phyloP scores from a whole-genome alignment of 495 filamentous ascomycete genomes.

The Ramalina peruviana region DNA sequence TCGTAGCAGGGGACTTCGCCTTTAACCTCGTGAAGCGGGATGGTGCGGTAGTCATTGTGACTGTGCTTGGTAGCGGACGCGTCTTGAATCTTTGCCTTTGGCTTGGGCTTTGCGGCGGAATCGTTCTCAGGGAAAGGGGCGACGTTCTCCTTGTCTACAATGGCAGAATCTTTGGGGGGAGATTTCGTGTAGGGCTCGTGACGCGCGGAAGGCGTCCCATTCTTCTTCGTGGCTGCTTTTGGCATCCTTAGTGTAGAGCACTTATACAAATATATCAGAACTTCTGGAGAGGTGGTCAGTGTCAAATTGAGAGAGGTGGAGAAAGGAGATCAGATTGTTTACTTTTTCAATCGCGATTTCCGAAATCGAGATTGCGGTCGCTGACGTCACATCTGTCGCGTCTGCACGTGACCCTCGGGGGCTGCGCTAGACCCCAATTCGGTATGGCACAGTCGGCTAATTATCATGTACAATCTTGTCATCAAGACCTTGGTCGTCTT shows the following conservation, averaged over 20 bases:
- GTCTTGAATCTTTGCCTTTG: not conserved
- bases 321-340: not conserved
- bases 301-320: not conserved
- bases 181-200: slow-evolving; percentile 10
- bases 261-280: not conserved
- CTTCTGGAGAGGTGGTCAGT: no score
- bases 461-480: no score
- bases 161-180: not conserved
- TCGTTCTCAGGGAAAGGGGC: slow-evolving; percentile 3
- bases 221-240: slow-evolving; percentile 9
- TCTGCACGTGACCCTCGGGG: no score
- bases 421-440: no score
- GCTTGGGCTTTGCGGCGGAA: not conserved
- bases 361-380: not conserved
- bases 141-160: slow-evolving; percentile 13
- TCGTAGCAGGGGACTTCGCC: slow-evolving; percentile 15
- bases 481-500: no score
- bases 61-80: not conserved
- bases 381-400: not conserved
- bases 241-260: slow-evolving; percentile 1
- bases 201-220: slow-evolving; percentile 17
- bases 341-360: no score
- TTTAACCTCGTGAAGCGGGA: slow-evolving; percentile 7
- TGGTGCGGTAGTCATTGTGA: slow-evolving; percentile 10
- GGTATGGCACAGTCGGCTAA: no score